Conservation (phyloP, 257 asterid species). For the Jacaranda copaia region DNA sequence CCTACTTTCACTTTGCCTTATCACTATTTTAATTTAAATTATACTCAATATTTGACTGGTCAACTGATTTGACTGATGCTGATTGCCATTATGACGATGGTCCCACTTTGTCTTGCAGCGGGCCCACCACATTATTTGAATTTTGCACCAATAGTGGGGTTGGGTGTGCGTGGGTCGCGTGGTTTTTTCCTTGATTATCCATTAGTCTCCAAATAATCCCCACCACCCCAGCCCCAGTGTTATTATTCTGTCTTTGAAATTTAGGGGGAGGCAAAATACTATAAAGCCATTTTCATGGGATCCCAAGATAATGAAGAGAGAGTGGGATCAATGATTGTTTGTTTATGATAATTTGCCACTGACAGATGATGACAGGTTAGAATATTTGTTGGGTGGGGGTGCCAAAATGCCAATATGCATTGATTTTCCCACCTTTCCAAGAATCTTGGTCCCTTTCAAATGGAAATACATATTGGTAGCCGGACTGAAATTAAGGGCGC, state of each 20-base stretch:
- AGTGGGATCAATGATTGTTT: slow-evolving; percentile 64
- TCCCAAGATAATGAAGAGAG: slow-evolving; percentile 51
- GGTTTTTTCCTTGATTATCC: neutral
- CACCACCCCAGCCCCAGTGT: neutral
- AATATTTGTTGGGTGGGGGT: slow-evolving; percentile 53
- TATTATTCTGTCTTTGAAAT: slow-evolving; percentile 31
- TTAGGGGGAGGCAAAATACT: slow-evolving; percentile 27
- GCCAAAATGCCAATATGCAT: slow-evolving; percentile 11
- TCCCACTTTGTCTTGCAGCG: slow-evolving; percentile 43
- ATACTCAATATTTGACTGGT: slow-evolving; percentile 57
- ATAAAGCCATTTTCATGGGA: slow-evolving; percentile 56
- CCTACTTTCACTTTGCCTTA: slow-evolving; percentile 51
- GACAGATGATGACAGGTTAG: slow-evolving; percentile 54
- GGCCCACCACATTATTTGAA: slow-evolving; percentile 19
- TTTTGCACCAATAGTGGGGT: slow-evolving; percentile 24
- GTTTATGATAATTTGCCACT: slow-evolving; percentile 39
- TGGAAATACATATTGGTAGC: neutral
- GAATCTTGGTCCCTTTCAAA: slow-evolving; percentile 43
- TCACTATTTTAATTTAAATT: slow-evolving; percentile 34
- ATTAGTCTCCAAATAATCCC: neutral
- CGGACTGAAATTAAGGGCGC: neutral
- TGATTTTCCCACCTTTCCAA: slow-evolving; percentile 60
- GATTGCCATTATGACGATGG: slow-evolving; percentile 43
- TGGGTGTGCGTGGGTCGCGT: neutral
- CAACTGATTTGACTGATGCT: slow-evolving; percentile 55